Percentiles rank a stretch among this genome's conserved stretches.
These are phyloP conservation scores for Saturnispora besseyi DNA, from an alignment of 805 yeast genomes.

Conservation along the genomic window DNA sequence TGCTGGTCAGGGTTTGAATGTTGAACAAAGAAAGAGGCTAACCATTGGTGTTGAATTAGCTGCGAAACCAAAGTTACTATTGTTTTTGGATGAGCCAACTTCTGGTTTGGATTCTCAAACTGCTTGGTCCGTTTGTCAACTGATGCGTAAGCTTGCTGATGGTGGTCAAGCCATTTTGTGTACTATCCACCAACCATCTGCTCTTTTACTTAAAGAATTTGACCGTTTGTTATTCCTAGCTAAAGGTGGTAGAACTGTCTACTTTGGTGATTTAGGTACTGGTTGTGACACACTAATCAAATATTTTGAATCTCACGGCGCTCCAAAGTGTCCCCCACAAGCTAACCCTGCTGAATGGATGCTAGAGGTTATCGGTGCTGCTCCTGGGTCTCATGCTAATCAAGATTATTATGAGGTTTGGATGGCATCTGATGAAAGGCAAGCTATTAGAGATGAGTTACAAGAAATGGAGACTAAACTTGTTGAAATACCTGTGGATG, in stretches of 20 bases:
- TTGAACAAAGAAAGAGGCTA: constrained; percentile 46
- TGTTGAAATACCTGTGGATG: constrained; percentile 28
- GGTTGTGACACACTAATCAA: constrained; percentile 46
- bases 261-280: constrained; percentile 65
- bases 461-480: constrained; percentile 54
- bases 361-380: constrained; percentile 79
- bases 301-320: constrained; percentile 60
- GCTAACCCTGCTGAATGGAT: constrained; percentile 91
- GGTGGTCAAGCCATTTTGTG: constrained; percentile 50
- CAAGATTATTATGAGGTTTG: constrained; percentile 73
- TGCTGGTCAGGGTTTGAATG: constrained; percentile 44
- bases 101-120: constrained; percentile 53
- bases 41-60: constrained; percentile 51
- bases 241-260: constrained; percentile 64
- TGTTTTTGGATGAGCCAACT: constrained; percentile 54
- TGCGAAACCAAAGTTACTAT: constrained; percentile 43
- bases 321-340: constrained; percentile 53
- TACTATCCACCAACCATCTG: constrained; percentile 84
- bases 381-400: constrained; percentile 66
- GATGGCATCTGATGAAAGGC: constrained; percentile 58
- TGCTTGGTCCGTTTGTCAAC: constrained; percentile 50
- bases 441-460: constrained; percentile 50
- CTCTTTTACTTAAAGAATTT: constrained; percentile 65
- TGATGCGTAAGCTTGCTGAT: constrained; percentile 43
- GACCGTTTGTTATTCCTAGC: constrained; percentile 66